phyloP scores from a whole-genome alignment of 805 yeast species.

The Starmerella stigmatis region DNA sequence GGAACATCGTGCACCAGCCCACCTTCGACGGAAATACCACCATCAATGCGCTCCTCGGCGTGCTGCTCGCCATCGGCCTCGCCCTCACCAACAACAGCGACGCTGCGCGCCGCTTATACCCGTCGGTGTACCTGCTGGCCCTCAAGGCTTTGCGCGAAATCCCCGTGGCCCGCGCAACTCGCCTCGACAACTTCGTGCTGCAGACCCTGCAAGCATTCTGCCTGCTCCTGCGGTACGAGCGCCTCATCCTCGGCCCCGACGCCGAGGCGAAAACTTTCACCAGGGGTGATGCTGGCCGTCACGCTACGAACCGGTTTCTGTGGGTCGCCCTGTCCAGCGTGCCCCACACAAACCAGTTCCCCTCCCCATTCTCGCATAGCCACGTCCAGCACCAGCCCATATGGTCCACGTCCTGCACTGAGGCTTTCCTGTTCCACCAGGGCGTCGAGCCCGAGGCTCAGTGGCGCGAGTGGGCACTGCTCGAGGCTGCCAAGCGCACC shows the following conservation, averaged over 20 bases:
- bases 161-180: constrained; percentile 10
- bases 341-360: constrained; percentile 18
- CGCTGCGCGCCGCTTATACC: constrained; percentile 21
- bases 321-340: constrained; percentile 22
- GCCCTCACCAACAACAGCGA: constrained; percentile 19
- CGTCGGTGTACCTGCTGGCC: constrained; percentile 22
- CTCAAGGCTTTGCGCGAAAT: constrained; percentile 20
- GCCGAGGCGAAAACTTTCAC: constrained; percentile 8
- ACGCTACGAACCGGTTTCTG: constrained; percentile 24
- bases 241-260: constrained; percentile 23
- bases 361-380: constrained; percentile 1
- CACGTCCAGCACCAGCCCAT: constrained; percentile 19
- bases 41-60: constrained; percentile 25
- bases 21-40: constrained; percentile 25
- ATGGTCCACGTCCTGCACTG: constrained; percentile 23
- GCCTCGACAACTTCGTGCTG: constrained; percentile 17
- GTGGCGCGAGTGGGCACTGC: constrained; percentile 41
- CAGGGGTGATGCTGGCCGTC: constrained; percentile 11
- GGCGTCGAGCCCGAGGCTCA: constrained; percentile 27
- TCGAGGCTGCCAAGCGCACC: constrained; percentile 37
- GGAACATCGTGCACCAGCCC: constrained; percentile 26
- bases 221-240: constrained; percentile 27
- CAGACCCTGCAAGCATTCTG: constrained; percentile 28
- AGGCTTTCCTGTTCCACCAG: constrained; percentile 26
- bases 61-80: constrained; percentile 28